Conservation (phyloP, 345 rosid genomes). For the Citrus australasica region DNA sequence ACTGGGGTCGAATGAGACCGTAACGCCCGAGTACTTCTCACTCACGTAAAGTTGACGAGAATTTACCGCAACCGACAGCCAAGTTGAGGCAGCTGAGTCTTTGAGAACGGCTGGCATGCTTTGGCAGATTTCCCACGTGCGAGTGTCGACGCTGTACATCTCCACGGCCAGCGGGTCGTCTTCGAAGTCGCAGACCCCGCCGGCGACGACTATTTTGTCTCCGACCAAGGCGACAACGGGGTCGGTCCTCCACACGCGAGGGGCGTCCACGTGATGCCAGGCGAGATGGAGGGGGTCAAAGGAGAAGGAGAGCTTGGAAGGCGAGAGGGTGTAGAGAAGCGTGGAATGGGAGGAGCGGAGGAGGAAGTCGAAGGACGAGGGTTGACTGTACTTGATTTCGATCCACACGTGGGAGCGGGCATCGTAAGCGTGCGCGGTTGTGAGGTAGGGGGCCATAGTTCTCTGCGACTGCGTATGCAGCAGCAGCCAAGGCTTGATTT, state of each 20-base stretch:
- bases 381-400: constrained; percentile 19
- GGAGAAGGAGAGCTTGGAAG: constrained; percentile 58
- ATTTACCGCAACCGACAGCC: constrained; percentile 55
- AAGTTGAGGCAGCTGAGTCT: constrained; percentile 53
- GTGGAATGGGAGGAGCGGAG: constrained; percentile 60
- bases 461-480: constrained; percentile 50
- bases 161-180: constrained; percentile 74
- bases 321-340: constrained; percentile 57
- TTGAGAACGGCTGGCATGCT: constrained; percentile 52
- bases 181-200: constrained; percentile 65
- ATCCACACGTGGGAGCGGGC: constrained; percentile 69
- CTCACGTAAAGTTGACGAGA: constrained; percentile 37
- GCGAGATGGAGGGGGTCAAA: constrained; percentile 56
- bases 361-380: constrained; percentile 21
- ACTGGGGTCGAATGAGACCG: constrained; percentile 45
- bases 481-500: constrained; percentile 63
- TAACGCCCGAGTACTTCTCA: constrained; percentile 48
- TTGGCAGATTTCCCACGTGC: constrained; percentile 49
- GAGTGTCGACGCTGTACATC: constrained; percentile 35
- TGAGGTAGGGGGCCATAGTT: constrained; percentile 31
- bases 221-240: constrained; percentile 67
- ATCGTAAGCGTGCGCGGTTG: constrained; percentile 54
- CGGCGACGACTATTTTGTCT: constrained; percentile 43
- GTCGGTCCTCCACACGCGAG: constrained; percentile 58
- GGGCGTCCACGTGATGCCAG: constrained; percentile 61